A percentile compares a stretch with the other conserved stretches of the same genome.
Conservation (phyloP, 768 basidiomycete species). For the Ephemerocybe angulata region DNA sequence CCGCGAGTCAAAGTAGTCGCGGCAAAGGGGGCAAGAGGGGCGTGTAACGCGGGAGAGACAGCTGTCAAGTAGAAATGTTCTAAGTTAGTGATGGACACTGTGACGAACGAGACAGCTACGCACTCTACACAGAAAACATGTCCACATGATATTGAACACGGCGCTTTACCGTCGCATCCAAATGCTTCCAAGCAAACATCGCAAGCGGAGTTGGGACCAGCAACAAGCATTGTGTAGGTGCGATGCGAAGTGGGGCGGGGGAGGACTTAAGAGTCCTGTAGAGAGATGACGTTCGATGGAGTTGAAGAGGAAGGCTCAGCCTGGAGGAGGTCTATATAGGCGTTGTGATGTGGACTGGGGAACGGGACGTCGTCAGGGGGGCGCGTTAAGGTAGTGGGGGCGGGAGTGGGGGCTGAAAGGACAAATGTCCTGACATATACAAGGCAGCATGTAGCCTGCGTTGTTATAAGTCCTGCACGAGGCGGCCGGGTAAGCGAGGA, state of each 20-base stretch:
- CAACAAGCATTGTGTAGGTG: slow-evolving; percentile 54
- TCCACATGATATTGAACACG: slow-evolving; percentile 66
- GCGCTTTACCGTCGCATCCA: slow-evolving; percentile 47
- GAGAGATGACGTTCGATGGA: background rate
- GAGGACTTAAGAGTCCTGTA: background rate
- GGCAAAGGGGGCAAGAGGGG: slow-evolving; percentile 61
- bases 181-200: slow-evolving; percentile 74
- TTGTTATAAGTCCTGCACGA: slow-evolving; percentile 43
- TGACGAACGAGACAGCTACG: slow-evolving; percentile 20
- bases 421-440: slow-evolving; percentile 34
- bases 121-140: slow-evolving; percentile 62
- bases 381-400: slow-evolving; percentile 18
- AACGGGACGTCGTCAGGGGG: background rate
- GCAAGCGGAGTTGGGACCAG: slow-evolving; percentile 63
- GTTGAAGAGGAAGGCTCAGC: slow-evolving; percentile 6
- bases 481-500: slow-evolving; percentile 35
- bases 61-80: slow-evolving; percentile 27
- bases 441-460: slow-evolving; percentile 26
- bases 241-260: slow-evolving; percentile 4
- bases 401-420: slow-evolving; percentile 24
- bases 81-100: slow-evolving; percentile 9
- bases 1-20: slow-evolving; percentile 43
- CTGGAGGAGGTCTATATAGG: slow-evolving; percentile 4
- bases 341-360: background rate
- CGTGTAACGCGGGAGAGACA: slow-evolving; percentile 52